Evolutionary conservation across 2,329 filamentous ascomycete species (phyloP), one percentile per base, ranked within the genome.

Genomic region (Orbilia blumenaviensis): DNA sequence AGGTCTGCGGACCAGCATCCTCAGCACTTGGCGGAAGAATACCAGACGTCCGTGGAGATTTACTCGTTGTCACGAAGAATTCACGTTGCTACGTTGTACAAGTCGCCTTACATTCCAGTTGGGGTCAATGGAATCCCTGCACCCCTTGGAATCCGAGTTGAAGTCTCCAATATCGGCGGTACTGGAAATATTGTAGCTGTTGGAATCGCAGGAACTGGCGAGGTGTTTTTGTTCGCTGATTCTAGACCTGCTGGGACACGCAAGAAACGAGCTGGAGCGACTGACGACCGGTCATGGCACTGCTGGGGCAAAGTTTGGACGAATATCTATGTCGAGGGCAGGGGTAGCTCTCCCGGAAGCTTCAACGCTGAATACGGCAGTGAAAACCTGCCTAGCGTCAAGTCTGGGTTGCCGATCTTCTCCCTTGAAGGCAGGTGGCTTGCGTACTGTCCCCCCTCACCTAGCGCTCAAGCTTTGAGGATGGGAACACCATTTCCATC

Each of bases 271-370:
- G 74, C 79, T 23, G 77, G 72, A 48, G 32, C 61, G 7, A 41
- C 52, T 12, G 74, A 77, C 38, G 77, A 79, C 27, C 56, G 68
- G 38, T 67, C 75, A 12, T 90, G 89, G 81, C 84, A 85, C 72
- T 97, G 93, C 80, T 86, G 95, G 66, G 94, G 91, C 18, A 99
- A 99, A 83, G 84, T 96, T 16, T 99, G 95, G 95, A 97, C 95
- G 0, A 90, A 89, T 48, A 85, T 97, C 27, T 92, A 95, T 81
- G 87, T 89, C 78, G 84, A 84, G 29, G 83, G 84, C 16, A 85
- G 86, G 72, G 84, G 84, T 23, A 85, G 87, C 29, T 81, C 84
- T 25, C 79, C 83, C 86, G 74, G 77, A 2, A 77, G 64, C 38
- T 42, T 62, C 42, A 68, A 68, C 7, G 38, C 64, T n/a, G 67